Evolutionary conservation across 2,329 filamentous ascomycete genomes (phyloP), one percentile per base, ranked within the genome.

Genomic region (Fusarium aywerte): DNA sequence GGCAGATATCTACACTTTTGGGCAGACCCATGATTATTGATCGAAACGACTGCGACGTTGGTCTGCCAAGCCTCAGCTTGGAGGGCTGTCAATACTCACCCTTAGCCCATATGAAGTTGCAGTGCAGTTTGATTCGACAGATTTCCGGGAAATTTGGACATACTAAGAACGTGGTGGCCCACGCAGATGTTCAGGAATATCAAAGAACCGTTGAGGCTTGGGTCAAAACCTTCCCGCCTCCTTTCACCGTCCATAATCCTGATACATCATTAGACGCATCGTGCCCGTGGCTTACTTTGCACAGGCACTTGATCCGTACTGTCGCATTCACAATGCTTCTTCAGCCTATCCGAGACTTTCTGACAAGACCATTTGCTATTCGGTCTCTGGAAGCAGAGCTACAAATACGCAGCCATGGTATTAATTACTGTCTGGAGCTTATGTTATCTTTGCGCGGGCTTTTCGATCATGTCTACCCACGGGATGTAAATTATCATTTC

Each of bases 401-500:
- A 5, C 65, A 75, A 16, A 77, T 82, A 32, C 79, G 80, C 16
- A 74, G 67, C 10, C 77, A 76, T 33, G 83, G 82, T 3, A 73
- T 85, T n/a, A 73, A 81, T 12, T 79, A 80, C 38, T 77, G 79
- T 12, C 65, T 85, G 18, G 79, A 79, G 43, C 70, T 85, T 3
- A 78, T 85, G 61, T 60, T 71, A 4, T 74, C 77, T 2, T 75
- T 82, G 7, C 76, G 77, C 21, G 67, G 72, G 15, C 77, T 85
- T 11, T 83, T 84, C 50, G 74, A 82, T 18, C 76, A 80, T 33
- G 75, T 81, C 10, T 81, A 79, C 45, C 81, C 82, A 0, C 73
- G 80, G 13, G 81, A 84, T 42, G 78, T 80, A 7, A 84, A 82
- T 33, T 84, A 83, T 39, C 81, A 85, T 63, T 79, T 83, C 50